Conservation (phyloP, 805 yeast genomes). For the Metschnikowia dekortorum region DNA sequence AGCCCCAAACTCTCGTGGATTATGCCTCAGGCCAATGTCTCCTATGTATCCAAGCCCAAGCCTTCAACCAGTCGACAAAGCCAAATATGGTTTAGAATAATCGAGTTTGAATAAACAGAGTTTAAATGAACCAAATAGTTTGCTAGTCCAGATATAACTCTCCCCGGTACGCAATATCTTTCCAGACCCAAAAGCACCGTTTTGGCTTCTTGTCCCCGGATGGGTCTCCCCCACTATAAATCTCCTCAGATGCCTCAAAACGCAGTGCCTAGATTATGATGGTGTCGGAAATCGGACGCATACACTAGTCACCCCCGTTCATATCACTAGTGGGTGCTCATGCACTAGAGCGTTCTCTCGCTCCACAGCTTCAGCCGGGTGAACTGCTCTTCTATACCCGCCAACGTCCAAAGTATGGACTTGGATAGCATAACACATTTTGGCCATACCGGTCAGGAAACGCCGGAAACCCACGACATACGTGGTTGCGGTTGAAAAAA, state of each 20-base stretch:
- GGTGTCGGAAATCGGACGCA: constrained; percentile 33
- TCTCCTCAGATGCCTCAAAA: constrained; percentile 43
- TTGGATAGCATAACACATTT: constrained; percentile 50
- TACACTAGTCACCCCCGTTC: constrained; percentile 53
- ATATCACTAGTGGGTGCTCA: constrained; percentile 40
- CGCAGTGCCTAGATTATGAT: constrained; percentile 37
- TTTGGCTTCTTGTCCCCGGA: constrained; percentile 43
- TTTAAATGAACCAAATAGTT: constrained; percentile 21
- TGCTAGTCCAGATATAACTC: constrained; percentile 35
- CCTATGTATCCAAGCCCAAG: constrained; percentile 42
- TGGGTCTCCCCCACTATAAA: constrained; percentile 45
- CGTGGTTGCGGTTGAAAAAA: constrained; percentile 48
- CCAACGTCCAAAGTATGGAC: constrained; percentile 39
- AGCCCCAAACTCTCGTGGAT: constrained; percentile 26
- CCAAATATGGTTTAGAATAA: constrained; percentile 5
- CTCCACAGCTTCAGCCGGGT: constrained; percentile 35
- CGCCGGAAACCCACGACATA: constrained; percentile 48
- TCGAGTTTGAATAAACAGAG: constrained; percentile 27
- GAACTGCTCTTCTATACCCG: constrained; percentile 32
- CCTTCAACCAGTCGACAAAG: constrained; percentile 32
- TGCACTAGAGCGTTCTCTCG: constrained; percentile 41
- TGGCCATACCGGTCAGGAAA: constrained; percentile 38
- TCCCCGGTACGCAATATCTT: constrained; percentile 51
- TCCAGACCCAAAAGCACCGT: constrained; percentile 53
- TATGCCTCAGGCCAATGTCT: constrained; percentile 36